Percentiles rank a stretch among this genome's conserved stretches.
Conservation (phyloP, 2,329 filamentous ascomycete genomes). For the Fusarium domesticum region DNA sequence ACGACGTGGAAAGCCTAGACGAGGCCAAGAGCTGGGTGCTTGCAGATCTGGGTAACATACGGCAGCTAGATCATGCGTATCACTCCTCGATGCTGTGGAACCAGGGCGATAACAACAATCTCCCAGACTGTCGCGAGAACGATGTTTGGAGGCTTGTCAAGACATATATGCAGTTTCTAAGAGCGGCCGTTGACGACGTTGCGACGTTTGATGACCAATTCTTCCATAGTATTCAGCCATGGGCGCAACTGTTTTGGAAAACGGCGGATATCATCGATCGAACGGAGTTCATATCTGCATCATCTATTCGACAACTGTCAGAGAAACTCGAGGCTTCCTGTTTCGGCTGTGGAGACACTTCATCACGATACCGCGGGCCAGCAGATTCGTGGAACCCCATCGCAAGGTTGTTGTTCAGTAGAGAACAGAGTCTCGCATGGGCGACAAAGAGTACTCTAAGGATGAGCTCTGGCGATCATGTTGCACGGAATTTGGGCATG, state of each 20-base stretch:
- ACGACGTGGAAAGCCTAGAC: not conserved
- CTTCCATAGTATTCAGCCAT: constrained; percentile 20
- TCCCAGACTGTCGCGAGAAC: constrained; percentile 33
- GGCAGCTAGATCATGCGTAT: constrained; percentile 30
- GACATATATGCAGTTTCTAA: constrained; percentile 31
- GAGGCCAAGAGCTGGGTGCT: constrained; percentile 29
- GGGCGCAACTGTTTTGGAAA: constrained; percentile 30
- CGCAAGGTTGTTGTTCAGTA: constrained; percentile 9
- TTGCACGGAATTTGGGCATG: constrained; percentile 26
- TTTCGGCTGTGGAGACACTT: not conserved
- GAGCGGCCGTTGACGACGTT: constrained; percentile 17
- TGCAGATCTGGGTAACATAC: constrained; percentile 33
- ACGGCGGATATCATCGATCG: constrained; percentile 6
- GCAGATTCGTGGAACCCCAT: constrained; percentile 5
- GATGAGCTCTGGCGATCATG: constrained; percentile 22
- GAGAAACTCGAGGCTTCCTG: not conserved
- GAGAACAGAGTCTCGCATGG: constrained; percentile 6
- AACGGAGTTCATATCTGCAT: constrained; percentile 3
- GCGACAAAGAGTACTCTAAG: constrained; percentile 16
- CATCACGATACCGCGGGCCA: not conserved
- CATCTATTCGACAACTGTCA: constrained; percentile 2
- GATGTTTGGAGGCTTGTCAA: constrained; percentile 33
- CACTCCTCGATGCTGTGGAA: constrained; percentile 32
- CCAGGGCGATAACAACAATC: constrained; percentile 25
- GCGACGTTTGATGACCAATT: constrained; percentile 27